phyloP scores from a whole-genome alignment of 176 grass and related monocot genomes.

The Saccharum spontaneum region DNA sequence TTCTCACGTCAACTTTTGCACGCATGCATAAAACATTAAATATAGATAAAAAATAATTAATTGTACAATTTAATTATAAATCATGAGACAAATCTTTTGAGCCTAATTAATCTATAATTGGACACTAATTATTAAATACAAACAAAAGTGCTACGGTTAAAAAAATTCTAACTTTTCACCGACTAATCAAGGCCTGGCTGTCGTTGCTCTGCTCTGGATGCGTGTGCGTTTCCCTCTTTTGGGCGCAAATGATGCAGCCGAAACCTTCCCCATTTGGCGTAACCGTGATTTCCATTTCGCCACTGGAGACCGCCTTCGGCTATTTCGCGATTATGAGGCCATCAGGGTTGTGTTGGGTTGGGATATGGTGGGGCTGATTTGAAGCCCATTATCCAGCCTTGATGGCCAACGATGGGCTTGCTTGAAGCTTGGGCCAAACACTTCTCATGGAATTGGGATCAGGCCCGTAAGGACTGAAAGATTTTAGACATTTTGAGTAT shows the following conservation, averaged over 20 bases:
- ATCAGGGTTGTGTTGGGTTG: not conserved
- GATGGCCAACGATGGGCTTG: not conserved
- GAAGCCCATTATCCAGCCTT: not conserved
- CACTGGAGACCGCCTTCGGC: too few species aligned
- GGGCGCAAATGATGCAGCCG: not conserved
- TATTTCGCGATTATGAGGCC: not conserved
- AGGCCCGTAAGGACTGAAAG: not conserved
- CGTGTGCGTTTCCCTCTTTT: not conserved
- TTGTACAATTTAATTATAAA: too few species aligned
- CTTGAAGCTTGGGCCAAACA: not conserved
- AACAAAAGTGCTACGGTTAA: too few species aligned
- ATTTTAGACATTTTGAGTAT: not conserved
- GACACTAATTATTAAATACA: too few species aligned
- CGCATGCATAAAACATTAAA: too few species aligned
- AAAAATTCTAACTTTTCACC: too few species aligned
- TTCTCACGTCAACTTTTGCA: too few species aligned
- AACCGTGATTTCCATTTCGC: not conserved
- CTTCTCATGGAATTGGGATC: not conserved
- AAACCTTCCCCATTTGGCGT: conserved; percentile 1
- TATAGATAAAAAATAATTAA: too few species aligned
- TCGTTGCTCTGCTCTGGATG: conserved; percentile 15
- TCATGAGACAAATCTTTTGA: too few species aligned
- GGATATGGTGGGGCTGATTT: not conserved
- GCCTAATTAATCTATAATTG: too few species aligned
- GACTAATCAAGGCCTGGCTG: too few species aligned